A percentile compares a stretch with the other conserved stretches of the same genome.
Conservation (phyloP, 73 alveolate genomes). For the Blepharisma stoltei region DNA sequence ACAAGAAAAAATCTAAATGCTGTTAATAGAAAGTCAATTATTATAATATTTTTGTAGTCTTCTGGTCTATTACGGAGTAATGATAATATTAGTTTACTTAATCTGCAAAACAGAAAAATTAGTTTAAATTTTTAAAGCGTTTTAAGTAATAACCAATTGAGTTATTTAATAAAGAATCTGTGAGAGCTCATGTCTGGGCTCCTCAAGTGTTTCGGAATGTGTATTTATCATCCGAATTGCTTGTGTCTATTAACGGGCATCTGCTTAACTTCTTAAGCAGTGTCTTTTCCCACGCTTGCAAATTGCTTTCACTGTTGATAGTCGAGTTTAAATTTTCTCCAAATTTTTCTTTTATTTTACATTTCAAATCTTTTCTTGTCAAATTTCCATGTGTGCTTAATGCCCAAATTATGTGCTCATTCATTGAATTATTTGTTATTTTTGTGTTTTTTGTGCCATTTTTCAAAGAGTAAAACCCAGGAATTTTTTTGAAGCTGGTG, state of each 20-base stretch:
- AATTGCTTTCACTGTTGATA: neutral
- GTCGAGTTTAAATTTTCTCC: neutral
- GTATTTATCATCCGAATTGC: neutral
- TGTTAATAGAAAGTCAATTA: too few relatives aligned
- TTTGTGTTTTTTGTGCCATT: neutral
- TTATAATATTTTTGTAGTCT: too few relatives aligned
- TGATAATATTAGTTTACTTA: too few relatives aligned
- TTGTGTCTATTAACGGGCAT: neutral
- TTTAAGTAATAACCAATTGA: too few relatives aligned
- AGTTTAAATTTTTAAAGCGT: too few relatives aligned
- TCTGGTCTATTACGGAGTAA: too few relatives aligned
- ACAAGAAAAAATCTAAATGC: too few relatives aligned
- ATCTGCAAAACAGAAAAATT: too few relatives aligned
- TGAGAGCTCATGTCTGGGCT: too few relatives aligned
- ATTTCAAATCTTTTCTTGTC: neutral
- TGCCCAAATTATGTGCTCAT: neutral
- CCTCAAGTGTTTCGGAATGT: too few relatives aligned
- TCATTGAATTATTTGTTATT: neutral
- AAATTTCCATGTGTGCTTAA: neutral
- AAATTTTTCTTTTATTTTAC: neutral
- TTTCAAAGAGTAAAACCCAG: neutral
- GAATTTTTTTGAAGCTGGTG: neutral
- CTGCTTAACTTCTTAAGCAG: neutral
- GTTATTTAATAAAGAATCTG: too few relatives aligned
- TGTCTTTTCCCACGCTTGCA: slow-evolving; percentile 12